These are phyloP conservation scores for Phytophthora europaea DNA, from an alignment of 352 stramenopile genomes.

Conservation along the genomic window DNA sequence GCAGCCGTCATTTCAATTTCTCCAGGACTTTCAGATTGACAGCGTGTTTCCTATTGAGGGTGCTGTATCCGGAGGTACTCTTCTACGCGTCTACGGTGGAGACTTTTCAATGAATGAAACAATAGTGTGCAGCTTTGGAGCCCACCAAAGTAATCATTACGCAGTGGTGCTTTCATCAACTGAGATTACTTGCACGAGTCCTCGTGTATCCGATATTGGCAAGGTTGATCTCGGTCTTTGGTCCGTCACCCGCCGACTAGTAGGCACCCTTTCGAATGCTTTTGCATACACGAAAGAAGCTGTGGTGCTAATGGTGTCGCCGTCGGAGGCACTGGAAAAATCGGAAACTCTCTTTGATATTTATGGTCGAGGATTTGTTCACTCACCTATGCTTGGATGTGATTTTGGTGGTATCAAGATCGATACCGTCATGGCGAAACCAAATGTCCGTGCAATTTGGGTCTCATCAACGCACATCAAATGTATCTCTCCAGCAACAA, in stretches of 20 bases:
- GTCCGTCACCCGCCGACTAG: constrained; percentile 34
- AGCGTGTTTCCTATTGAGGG: constrained; percentile 57
- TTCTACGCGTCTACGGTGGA: constrained; percentile 67
- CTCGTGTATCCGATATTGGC: constrained; percentile 21
- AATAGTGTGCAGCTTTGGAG: constrained; percentile 64
- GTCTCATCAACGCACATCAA: constrained; percentile 60
- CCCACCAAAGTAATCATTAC: constrained; percentile 4
- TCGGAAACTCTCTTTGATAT: constrained; percentile 61
- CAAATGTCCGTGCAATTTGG: constrained; percentile 46
- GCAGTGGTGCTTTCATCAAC: constrained; percentile 54
- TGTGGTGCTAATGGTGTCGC: constrained; percentile 49
- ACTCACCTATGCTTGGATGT: constrained; percentile 57
- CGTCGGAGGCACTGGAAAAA: constrained; percentile 55
- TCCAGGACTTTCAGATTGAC: constrained; percentile 41
- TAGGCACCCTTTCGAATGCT: constrained; percentile 34
- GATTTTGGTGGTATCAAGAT: constrained; percentile 33
- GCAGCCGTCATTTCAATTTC: constrained; percentile 47
- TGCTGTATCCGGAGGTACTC: constrained; percentile 64
- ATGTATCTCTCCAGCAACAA: constrained; percentile 45
- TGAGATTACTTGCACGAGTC: constrained; percentile 56
- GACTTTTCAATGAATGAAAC: constrained; percentile 51
- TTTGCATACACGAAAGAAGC: constrained; percentile 61
- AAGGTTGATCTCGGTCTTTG: constrained; percentile 44
- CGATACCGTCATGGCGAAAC: background rate
- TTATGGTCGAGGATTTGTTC: constrained; percentile 66